Evolutionary conservation across 2,329 filamentous ascomycete species (phyloP).

Genomic region (Chaetomium sp.): DNA sequence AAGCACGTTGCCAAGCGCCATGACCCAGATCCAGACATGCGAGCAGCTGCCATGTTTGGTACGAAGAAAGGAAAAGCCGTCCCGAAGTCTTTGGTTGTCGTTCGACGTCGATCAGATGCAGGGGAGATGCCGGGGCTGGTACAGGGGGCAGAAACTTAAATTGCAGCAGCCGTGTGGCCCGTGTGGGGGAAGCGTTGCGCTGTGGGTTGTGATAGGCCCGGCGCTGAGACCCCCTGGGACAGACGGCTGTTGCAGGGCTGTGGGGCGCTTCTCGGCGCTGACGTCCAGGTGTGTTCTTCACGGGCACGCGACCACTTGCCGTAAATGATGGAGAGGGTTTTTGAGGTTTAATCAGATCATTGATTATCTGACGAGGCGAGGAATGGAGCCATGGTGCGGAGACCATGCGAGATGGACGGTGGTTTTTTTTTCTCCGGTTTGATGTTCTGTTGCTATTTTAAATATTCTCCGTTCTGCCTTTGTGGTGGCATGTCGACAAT

Average conservation of each 20-base stretch:
- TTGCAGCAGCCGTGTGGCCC: slow-evolving; percentile 6
- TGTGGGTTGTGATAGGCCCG: background rate
- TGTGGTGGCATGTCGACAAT: no score
- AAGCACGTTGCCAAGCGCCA: slow-evolving; percentile 1
- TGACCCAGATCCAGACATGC: background rate
- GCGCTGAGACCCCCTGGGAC: no score
- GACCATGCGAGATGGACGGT: no score
- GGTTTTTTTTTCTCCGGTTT: no score
- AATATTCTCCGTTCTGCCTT: no score
- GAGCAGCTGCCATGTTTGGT: background rate
- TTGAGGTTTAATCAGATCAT: no score
- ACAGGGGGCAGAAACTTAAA: slow-evolving; percentile 8
- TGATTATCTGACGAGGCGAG: no score
- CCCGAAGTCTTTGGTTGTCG: background rate
- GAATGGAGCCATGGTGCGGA: no score
- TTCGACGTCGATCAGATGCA: slow-evolving; percentile 2
- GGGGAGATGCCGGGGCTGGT: background rate
- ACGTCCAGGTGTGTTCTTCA: background rate
- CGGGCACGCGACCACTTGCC: slow-evolving; percentile 1
- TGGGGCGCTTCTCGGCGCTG: background rate
- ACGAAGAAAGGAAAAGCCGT: background rate
- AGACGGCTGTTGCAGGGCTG: no score
- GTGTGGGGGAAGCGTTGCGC: background rate
- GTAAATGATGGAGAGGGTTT: background rate
- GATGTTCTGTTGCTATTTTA: no score